Evolutionary conservation across 2,329 filamentous ascomycete genomes (phyloP), one percentile per base, ranked within the genome.

Genomic region (Alternaria hordeiaustralica): DNA sequence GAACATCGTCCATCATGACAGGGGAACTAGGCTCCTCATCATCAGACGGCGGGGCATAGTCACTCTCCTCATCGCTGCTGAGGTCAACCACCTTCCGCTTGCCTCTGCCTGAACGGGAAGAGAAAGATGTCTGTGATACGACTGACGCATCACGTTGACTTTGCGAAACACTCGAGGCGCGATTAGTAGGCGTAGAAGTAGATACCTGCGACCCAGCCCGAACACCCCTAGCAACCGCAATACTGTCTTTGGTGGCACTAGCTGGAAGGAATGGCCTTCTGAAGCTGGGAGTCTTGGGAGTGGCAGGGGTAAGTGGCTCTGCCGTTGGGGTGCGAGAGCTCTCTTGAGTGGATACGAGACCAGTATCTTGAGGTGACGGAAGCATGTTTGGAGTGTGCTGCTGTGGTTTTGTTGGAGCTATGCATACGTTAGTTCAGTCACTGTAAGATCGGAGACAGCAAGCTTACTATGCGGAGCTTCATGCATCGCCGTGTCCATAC

Each of bases 261-360:
- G 54, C 56, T 30, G 65, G 64, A 18, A 60, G 15, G 5, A n/a
- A 6, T 0, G 67, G 66, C 15, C 58, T 65, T 33, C 67, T 74
- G 50, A 68, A 69, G 5, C 23, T 18, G 6, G 51, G 6, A 5
- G 21, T 30, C 12, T 28, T 23, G 6, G 18, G 11, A 11, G n/a
- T 41, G 23, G 21, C 21, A 5, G 26, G 33, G 6, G 33, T 51
- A n/a, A 41, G 25, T 28, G 55, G 46, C 21, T 47, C 25, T 3
- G 28, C 36, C 11, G 53, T 25, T 43, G 25, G 55, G 23, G 55
- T 21, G 12, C 47, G 26, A 18, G 64, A 61, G n/a, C 60, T 54
- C 20, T 55, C 46, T 23, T 15, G 15, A 25, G 43, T 36, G 15
- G 15, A n/a, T 36, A 36, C 33, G 33, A 36, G 33, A 5, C 15